Evolutionary conservation across 164 flowering plant genomes (phyloP).

Genomic region (Malania oleifera): DNA sequence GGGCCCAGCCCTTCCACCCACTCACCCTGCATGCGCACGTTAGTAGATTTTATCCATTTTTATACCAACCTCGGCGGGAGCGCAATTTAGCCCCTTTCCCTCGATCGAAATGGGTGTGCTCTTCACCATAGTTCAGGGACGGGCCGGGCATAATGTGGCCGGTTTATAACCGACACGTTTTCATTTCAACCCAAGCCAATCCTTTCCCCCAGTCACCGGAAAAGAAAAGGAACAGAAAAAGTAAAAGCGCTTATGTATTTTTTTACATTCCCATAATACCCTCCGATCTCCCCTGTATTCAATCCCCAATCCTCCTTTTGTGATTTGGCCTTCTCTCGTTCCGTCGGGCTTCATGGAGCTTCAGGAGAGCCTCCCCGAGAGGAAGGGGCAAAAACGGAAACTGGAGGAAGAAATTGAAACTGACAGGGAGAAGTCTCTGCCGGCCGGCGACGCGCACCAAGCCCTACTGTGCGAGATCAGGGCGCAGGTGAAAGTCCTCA

Average conservation of each 20-base stretch:
- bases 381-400: conserved; percentile 78
- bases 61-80: not conserved
- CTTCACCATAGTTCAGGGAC: not conserved
- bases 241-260: not conserved
- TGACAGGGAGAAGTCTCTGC: conserved; percentile 29
- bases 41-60: not conserved
- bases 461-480: conserved; percentile 36
- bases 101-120: not conserved
- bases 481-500: conserved; percentile 53
- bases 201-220: no score
- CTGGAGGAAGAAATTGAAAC: conserved; percentile 46
- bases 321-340: conserved; percentile 17
- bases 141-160: conserved; percentile 12
- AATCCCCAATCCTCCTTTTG: conserved; percentile 5
- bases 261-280: conserved; percentile 24
- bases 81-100: conserved; percentile 10
- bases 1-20: conserved; percentile 5
- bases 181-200: not conserved
- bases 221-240: conserved; percentile 7
- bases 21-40: conserved; percentile 11
- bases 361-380: conserved; percentile 32
- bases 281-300: conserved; percentile 13
- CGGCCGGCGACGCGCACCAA: conserved; percentile 29
- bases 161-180: conserved; percentile 12
- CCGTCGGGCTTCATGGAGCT: conserved; percentile 36